Conservation (phyloP, 305 asterid genomes). For the Solanum hybrid region DNA sequence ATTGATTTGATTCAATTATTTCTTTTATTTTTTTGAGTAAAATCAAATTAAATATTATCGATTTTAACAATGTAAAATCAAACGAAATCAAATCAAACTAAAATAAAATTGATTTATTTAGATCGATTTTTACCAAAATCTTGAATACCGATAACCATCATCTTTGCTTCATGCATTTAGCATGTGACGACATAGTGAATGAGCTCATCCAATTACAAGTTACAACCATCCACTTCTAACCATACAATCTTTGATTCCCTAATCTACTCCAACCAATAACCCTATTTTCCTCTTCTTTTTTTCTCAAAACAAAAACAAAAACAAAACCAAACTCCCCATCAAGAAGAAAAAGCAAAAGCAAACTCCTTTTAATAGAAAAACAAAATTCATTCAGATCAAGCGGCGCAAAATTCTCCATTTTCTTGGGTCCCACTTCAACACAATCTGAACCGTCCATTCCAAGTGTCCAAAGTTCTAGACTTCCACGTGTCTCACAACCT, state of each 20-base stretch:
- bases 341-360: not conserved
- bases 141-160: not conserved
- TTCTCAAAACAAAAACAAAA: not conserved
- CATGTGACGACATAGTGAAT: not conserved
- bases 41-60: no score
- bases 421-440: not conserved
- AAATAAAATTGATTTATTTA: no score
- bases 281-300: not conserved
- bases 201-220: not conserved
- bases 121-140: no score
- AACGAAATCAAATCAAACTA: not conserved
- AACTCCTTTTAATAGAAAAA: not conserved
- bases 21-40: no score
- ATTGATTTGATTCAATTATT: no score
- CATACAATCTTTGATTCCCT: not conserved
- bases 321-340: not conserved
- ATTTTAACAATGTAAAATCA: no score
- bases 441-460: constrained; percentile 14
- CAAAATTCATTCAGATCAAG: not conserved
- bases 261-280: not conserved
- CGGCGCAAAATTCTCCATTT: not conserved
- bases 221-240: not conserved
- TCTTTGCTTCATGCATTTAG: not conserved
- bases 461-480: constrained; percentile 23
- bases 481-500: constrained; percentile 32